A percentile compares a stretch with the other conserved stretches of the same genome.
Conservation (phyloP, 768 basidiomycete genomes). For the Pulveroboletus frians region DNA sequence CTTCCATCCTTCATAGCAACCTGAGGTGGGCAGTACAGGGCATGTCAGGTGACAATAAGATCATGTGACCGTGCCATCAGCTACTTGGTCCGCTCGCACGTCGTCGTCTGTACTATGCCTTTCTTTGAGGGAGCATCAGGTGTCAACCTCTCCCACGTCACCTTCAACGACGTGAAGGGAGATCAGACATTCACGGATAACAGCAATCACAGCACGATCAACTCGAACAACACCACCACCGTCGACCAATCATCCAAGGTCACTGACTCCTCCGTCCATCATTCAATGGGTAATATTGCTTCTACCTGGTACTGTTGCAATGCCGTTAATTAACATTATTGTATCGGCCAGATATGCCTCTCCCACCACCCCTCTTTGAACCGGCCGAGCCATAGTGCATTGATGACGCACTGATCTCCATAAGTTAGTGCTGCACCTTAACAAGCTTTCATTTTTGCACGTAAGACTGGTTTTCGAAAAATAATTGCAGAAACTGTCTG, state of each 20-base stretch:
- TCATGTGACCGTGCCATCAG: too few species aligned
- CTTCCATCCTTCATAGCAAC: too few species aligned
- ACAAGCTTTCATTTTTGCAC: not conserved
- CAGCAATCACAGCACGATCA: constrained; percentile 14
- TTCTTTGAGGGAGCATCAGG: constrained; percentile 21
- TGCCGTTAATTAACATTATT: not conserved
- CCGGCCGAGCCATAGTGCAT: not conserved
- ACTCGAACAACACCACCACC: constrained; percentile 19
- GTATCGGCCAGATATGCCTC: not conserved
- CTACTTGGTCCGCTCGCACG: too few species aligned
- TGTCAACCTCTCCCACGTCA: constrained; percentile 14
- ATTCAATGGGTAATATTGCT: constrained; percentile 17
- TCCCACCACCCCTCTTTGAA: constrained; percentile 2
- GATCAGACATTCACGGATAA: constrained; percentile 17
- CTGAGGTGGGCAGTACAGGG: too few species aligned
- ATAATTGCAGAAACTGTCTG: not conserved
- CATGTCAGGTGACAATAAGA: too few species aligned
- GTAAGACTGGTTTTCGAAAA: not conserved
- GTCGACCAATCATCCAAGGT: constrained; percentile 11
- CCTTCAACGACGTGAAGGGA: constrained; percentile 19
- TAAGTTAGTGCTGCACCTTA: not conserved
- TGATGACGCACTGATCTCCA: not conserved
- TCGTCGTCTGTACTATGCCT: constrained; percentile 9
- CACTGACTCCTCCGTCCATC: constrained; percentile 23
- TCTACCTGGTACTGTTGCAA: not conserved